Base-by-base conservation (phyloP, 176 grass and related monocot genomes). In the Musa beccarii region DNA sequence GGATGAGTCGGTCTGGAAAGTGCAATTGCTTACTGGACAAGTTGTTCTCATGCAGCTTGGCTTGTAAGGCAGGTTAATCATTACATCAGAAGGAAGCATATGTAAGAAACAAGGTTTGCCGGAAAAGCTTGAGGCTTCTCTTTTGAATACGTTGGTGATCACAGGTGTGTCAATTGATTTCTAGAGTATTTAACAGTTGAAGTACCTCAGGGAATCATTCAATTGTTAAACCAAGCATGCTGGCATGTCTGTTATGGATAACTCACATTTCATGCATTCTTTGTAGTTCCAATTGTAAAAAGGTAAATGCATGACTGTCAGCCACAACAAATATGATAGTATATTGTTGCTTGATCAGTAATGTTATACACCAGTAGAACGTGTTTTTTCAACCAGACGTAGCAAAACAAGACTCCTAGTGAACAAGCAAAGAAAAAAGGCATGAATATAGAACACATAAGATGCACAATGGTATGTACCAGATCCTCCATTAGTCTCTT, bases 401-500 rank as follows among this genome's bases (percentile, higher is more conserved):
- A 61, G 57, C 15, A 61, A 61, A 61, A 59, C 15, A 64, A 24
- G 62, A 24, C 62, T 64, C 21, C 10, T 11, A 25, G 62, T 64
- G 22, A 11, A n/a, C 24, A 11, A 21, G 17, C 9, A 19, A 51
- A 51, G 68, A 16, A 51, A 51, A 51, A 51, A 16, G 8, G 20
- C 19, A 20, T 21, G 10, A 19, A 70, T 51, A 19, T n/a, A 20
- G 0, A 70, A 8, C 11, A 34, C 16, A 68, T 17, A 34, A 70
- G 8, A 23, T 68, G 59, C 72, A 72, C 19, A 23, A 43, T 65
- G 22, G 16, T 26, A 66, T 72, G 1, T 89, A 99, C 95, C 90
- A 77, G 82, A 91, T 87, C 81, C 88, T 0, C 74, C 78, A 65
- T 50, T 70, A 2, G 53, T 11, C 74, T 71, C 84, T 83, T 91